These are phyloP conservation scores for Ceriops zippeliana DNA, from an alignment of 345 rosid genomes.

Conservation along the genomic window DNA sequence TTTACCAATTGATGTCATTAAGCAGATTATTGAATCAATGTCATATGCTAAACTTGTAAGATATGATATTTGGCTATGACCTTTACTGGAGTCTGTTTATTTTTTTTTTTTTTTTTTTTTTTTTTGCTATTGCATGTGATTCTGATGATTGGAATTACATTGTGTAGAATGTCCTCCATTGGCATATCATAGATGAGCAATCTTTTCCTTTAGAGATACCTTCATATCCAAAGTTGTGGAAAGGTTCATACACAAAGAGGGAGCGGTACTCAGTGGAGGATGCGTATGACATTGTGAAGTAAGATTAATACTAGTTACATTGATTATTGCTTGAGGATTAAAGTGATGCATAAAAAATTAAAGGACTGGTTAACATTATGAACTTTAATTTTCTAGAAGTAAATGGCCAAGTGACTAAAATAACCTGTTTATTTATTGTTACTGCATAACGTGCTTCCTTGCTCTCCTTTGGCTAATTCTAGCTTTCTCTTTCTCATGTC, in stretches of 20 bases:
- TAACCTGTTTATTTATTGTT: not conserved
- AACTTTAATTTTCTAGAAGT: too few species aligned
- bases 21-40: slow-evolving; percentile 86
- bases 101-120: not conserved
- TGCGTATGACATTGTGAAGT: slow-evolving; percentile 84
- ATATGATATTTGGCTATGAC: slow-evolving; percentile 16
- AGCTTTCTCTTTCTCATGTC: slow-evolving; percentile 28
- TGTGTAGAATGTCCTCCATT: slow-evolving; percentile 90
- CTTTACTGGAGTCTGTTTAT: slow-evolving; percentile 15
- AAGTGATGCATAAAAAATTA: not conserved
- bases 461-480: slow-evolving; percentile 25
- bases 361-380: too few species aligned
- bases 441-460: not conserved
- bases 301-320: slow-evolving; percentile 21
- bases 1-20: slow-evolving; percentile 67
- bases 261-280: slow-evolving; percentile 93
- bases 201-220: slow-evolving; percentile 94
- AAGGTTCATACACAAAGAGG: slow-evolving; percentile 83
- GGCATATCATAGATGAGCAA: slow-evolving; percentile 92
- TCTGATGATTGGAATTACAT: slow-evolving; percentile 38
- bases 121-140: slow-evolving; percentile 5
- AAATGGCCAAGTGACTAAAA: too few species aligned
- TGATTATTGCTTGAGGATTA: not conserved
- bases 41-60: slow-evolving; percentile 94
- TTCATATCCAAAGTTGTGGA: slow-evolving; percentile 77